Conservation (phyloP, 2,329 filamentous ascomycete species). For the Pestalotiopsis fici region DNA sequence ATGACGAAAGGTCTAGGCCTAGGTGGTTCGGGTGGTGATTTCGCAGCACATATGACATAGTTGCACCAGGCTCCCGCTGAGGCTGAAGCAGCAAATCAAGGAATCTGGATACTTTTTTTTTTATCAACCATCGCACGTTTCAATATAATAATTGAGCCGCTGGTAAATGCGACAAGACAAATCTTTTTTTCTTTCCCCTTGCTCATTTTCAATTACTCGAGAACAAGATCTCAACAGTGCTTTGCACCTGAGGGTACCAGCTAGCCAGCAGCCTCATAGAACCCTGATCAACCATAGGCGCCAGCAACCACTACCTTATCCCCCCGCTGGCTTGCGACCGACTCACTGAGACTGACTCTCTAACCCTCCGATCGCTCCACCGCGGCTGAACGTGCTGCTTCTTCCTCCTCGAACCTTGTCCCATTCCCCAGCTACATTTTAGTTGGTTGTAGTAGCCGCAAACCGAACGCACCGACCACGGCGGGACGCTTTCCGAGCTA, state of each 20-base stretch:
- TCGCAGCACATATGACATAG: background rate
- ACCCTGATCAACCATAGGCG: background rate
- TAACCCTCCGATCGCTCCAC: background rate
- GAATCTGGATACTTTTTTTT: background rate
- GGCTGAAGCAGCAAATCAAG: constrained; percentile 5
- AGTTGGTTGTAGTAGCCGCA: background rate
- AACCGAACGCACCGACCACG: constrained; percentile 10
- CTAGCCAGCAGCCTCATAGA: background rate
- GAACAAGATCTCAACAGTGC: background rate
- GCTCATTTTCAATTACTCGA: background rate
- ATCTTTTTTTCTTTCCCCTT: background rate
- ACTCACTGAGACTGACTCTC: background rate
- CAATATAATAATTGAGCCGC: background rate
- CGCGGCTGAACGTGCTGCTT: background rate
- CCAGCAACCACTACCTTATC: background rate
- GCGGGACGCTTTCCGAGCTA: constrained; percentile 1
- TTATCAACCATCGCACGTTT: background rate
- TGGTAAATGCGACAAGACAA: background rate
- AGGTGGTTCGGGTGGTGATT: background rate
- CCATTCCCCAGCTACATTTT: background rate
- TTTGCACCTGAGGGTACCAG: background rate
- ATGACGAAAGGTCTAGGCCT: constrained; percentile 1
- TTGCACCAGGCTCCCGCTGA: background rate
- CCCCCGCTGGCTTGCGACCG: background rate
- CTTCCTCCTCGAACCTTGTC: background rate